Percentiles rank a stretch among this genome's conserved stretches.
Conservation (phyloP, 2,329 filamentous ascomycete genomes). For the Ophiocordyceps camponoti-floridani region DNA sequence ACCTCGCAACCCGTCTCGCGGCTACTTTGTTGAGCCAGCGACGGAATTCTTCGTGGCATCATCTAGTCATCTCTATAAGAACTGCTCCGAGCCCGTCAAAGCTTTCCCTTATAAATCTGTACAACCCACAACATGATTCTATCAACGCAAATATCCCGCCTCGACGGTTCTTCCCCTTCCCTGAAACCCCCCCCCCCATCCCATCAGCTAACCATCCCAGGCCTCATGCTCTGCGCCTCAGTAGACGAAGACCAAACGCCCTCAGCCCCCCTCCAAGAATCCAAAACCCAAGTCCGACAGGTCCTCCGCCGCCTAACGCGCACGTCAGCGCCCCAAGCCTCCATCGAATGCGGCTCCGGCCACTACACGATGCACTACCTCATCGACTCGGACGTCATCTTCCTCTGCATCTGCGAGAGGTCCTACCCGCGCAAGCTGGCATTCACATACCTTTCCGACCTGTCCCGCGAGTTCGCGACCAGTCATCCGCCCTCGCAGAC, state of each 20-base stretch:
- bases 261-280: slow-evolving; percentile 54
- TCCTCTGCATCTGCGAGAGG: slow-evolving; percentile 82
- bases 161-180: slow-evolving; percentile 49
- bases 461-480: slow-evolving; percentile 76
- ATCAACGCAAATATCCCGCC: slow-evolving; percentile 83
- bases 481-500: slow-evolving; percentile 64
- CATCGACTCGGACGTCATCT: slow-evolving; percentile 68
- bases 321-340: slow-evolving; percentile 79
- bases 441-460: slow-evolving; percentile 92
- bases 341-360: slow-evolving; percentile 71
- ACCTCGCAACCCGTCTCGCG: no score
- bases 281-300: slow-evolving; percentile 82
- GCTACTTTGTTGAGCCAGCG: no score
- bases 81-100: background rate
- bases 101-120: background rate
- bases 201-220: slow-evolving; percentile 25
- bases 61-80: no score
- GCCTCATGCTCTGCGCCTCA: slow-evolving; percentile 85
- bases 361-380: slow-evolving; percentile 78
- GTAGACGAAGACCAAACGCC: slow-evolving; percentile 76
- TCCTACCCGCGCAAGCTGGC: slow-evolving; percentile 96
- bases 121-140: slow-evolving; percentile 48
- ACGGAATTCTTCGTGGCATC: no score
- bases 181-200: background rate
- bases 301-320: slow-evolving; percentile 76